phyloP scores from a whole-genome alignment of 139 green algal species.

The Auxenochlorella protothecoides region DNA sequence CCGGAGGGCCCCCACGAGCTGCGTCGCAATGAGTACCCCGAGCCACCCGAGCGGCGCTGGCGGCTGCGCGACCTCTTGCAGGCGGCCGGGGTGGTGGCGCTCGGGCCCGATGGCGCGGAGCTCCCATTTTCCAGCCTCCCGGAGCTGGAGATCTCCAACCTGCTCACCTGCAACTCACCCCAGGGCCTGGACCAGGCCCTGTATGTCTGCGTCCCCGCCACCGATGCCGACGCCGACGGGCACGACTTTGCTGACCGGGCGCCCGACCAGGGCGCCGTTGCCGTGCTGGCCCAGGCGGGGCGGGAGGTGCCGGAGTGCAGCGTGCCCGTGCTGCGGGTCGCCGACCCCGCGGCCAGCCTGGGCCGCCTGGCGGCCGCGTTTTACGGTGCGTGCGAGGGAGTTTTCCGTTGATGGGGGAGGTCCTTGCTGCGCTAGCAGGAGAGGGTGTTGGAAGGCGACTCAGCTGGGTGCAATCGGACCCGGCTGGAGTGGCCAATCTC shows the following conservation, averaged over 20 bases:
- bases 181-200: not conserved
- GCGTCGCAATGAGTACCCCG: slow-evolving; percentile 13
- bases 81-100: slow-evolving; percentile 31
- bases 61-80: slow-evolving; percentile 41
- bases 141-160: slow-evolving; percentile 11
- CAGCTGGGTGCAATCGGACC: no score
- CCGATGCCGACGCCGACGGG: slow-evolving; percentile 4
- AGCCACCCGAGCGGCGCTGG: slow-evolving; percentile 22
- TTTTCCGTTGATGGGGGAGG: no score
- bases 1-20: no score
- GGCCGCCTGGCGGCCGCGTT: slow-evolving; percentile 21
- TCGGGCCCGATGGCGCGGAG: slow-evolving; percentile 15
- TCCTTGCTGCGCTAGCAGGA: no score
- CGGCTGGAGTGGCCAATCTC: no score
- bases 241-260: slow-evolving; percentile 21
- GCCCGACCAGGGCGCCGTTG: slow-evolving; percentile 10
- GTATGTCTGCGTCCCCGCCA: slow-evolving; percentile 25
- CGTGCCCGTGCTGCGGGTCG: slow-evolving; percentile 28
- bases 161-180: slow-evolving; percentile 29
- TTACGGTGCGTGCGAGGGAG: slow-evolving; percentile 7
- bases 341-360: slow-evolving; percentile 14
- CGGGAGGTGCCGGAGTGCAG: slow-evolving; percentile 1
- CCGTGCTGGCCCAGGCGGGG: slow-evolving; percentile 11
- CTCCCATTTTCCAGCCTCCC: slow-evolving; percentile 14
- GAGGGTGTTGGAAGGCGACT: no score